Percentiles rank a stretch among this genome's conserved stretches.
Evolutionary conservation across 139 green algal genomes (phyloP).

Genomic region (Haematococcus lacustris): DNA sequence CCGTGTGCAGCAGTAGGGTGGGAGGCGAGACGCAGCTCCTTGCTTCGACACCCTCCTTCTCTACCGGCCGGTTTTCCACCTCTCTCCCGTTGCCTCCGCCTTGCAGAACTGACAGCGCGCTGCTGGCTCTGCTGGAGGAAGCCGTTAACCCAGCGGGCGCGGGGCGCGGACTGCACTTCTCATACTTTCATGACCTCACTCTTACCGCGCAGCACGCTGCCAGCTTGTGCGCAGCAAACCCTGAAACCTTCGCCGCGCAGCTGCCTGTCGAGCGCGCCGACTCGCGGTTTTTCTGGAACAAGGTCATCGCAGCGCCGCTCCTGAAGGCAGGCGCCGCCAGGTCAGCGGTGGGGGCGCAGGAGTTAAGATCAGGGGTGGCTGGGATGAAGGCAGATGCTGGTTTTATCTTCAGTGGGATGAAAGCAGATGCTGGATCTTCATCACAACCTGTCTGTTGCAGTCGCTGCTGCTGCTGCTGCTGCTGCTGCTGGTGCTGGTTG

Average conservation of each 20-base stretch:
- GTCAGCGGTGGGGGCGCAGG: slow-evolving; percentile 6
- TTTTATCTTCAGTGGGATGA: no score
- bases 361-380: no score
- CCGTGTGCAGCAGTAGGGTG: no score
- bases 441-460: no score
- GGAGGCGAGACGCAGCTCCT: no score
- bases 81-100: neutral
- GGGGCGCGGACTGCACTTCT: slow-evolving; percentile 69
- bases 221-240: neutral
- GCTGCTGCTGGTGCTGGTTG: no score
- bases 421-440: no score
- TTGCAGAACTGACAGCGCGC: slow-evolving; percentile 16
- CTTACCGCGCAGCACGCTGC: slow-evolving; percentile 55
- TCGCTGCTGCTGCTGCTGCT: no score
- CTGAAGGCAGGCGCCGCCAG: slow-evolving; percentile 28
- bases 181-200: slow-evolving; percentile 63
- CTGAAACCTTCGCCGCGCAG: neutral
- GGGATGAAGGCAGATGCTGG: no score
- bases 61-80: neutral
- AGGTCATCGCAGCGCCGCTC: slow-evolving; percentile 45
- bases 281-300: slow-evolving; percentile 71
- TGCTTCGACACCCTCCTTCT: neutral
- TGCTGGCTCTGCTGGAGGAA: slow-evolving; percentile 29
- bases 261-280: slow-evolving; percentile 36
- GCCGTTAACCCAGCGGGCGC: slow-evolving; percentile 50